A percentile compares a stretch with the other conserved stretches of the same genome.
These are phyloP conservation scores for Clarireedia monteithiana DNA, from an alignment of 2,329 filamentous ascomycete genomes.

Conservation along the genomic window DNA sequence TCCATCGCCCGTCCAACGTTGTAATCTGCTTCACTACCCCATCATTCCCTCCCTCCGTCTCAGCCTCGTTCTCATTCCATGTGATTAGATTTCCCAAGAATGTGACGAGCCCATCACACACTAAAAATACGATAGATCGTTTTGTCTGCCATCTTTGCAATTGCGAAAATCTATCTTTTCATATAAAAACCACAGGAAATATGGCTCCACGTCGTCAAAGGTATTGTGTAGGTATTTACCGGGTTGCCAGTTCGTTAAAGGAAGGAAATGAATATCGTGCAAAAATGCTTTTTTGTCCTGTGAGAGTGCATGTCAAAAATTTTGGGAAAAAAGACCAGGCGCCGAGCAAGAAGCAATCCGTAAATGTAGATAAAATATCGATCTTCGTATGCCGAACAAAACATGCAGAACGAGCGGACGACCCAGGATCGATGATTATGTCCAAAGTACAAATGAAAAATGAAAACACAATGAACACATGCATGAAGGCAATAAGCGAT, in stretches of 20 bases:
- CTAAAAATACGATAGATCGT: constrained; percentile 7
- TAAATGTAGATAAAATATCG: constrained; percentile 15
- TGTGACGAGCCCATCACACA: constrained; percentile 7
- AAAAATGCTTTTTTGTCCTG: constrained; percentile 22
- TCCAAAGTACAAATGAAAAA: constrained; percentile 26
- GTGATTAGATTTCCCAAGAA: constrained; percentile 16
- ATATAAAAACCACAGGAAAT: constrained; percentile 9
- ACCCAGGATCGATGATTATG: constrained; percentile 20
- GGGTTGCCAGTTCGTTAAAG: constrained; percentile 28
- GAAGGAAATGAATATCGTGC: constrained; percentile 28
- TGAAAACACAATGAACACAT: constrained; percentile 24
- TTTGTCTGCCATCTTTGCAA: neutral
- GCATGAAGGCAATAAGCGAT: constrained; percentile 19
- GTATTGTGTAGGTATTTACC: constrained; percentile 27
- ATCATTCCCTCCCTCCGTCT: constrained; percentile 16
- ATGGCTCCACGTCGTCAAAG: constrained; percentile 23
- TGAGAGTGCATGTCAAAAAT: constrained; percentile 20
- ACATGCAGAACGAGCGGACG: constrained; percentile 25
- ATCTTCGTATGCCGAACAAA: constrained; percentile 24
- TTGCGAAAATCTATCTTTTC: constrained; percentile 6
- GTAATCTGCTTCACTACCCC: constrained; percentile 20
- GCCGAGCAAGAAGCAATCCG: constrained; percentile 26
- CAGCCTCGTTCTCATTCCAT: constrained; percentile 16
- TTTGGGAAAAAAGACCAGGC: constrained; percentile 26
- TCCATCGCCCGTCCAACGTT: too few species aligned